Base-by-base conservation (phyloP, 2,329 filamentous ascomycete species). In the Cytospora piceae region DNA sequence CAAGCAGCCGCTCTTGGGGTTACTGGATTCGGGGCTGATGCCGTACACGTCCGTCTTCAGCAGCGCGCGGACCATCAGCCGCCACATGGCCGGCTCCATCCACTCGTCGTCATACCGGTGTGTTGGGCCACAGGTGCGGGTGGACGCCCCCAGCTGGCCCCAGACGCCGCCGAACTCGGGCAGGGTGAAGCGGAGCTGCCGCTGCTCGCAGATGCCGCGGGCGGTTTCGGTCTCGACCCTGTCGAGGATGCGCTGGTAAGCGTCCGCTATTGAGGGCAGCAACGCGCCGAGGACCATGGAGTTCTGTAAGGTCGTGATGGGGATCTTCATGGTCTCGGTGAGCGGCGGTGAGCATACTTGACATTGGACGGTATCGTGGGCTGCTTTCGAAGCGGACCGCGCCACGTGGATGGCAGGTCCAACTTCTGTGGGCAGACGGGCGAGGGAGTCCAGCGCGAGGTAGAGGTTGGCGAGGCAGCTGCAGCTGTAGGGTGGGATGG, bases 31-130 rank as follows among this genome's bases (percentile, higher is more conserved):
- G n/a, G 67, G 60, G 27, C 71, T 70, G 32, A 84, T 71, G 0
- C 86, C 86, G 72, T 88, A 87, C 9, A 89, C 81, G 70, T 89
- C 86, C 15, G 84, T 70, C 65, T 81, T 82, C 22, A 89, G 74
- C 64, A 89, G 75, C 2, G 82, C 82, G 17, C 85, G 79, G 51
- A 87, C 80, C 2, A 80, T 79, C 9, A 79, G 76, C 42, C 85
- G 77, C 86, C 87, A 89, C 69, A 82, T 73, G 5, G 77, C 74
- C 0, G 86, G 85, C 32, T 82, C 77, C 74, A 88, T 80, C 52
- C 78, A 74, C 17, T 77, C 74, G 64, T 81, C 75, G 1, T 72
- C 39, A 29, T 58, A 64, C 17, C 34, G 53, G n/a, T 3, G n/a
- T 20, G 29, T 4, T 3, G 70, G 61, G 9, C 71, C 68, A 70